A percentile compares a stretch with the other conserved stretches of the same genome.
Conservation (phyloP, 129 eudicot genomes). For the Lactuca sativa region DNA sequence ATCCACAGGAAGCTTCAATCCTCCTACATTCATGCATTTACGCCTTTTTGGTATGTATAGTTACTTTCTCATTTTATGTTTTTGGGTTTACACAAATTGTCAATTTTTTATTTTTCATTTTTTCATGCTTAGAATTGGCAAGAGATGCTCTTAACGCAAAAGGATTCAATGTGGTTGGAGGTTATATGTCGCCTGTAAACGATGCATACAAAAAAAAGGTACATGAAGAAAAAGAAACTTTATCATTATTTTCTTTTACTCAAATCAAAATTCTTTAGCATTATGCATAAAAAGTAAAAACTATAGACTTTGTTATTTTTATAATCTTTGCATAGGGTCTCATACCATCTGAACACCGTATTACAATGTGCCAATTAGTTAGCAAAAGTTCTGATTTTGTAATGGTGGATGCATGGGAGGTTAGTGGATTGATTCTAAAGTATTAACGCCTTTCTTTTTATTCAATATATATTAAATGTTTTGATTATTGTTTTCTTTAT, state of each 20-base stretch:
- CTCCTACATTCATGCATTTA: constrained; percentile 94
- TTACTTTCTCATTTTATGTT: neutral
- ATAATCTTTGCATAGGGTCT: constrained; percentile 53
- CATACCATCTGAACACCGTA: constrained; percentile 71
- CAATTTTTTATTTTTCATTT: neutral
- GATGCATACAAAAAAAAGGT: constrained; percentile 91
- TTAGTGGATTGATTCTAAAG: constrained; percentile 7
- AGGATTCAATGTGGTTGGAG: constrained; percentile 85
- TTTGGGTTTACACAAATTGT: constrained; percentile 1
- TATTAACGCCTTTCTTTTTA: neutral
- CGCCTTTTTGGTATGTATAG: constrained; percentile 78
- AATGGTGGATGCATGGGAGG: constrained; percentile 99
- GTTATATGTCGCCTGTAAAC: constrained; percentile 93
- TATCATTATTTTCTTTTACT: neutral
- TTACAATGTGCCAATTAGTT: constrained; percentile 76
- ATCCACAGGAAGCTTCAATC: constrained; percentile 94
- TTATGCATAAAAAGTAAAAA: neutral
- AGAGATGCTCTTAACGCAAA: constrained; percentile 74
- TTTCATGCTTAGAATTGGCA: constrained; percentile 67
- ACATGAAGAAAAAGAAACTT: neutral
- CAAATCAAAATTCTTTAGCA: neutral
- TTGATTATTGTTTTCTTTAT: neutral
- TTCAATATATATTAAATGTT: neutral
- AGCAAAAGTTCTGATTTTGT: constrained; percentile 76
- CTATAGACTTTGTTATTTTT: neutral